A percentile compares a stretch with the other conserved stretches of the same genome.
Evolutionary conservation across 2,329 filamentous ascomycete genomes (phyloP).

Genomic region (Alternaria brassicicola): DNA sequence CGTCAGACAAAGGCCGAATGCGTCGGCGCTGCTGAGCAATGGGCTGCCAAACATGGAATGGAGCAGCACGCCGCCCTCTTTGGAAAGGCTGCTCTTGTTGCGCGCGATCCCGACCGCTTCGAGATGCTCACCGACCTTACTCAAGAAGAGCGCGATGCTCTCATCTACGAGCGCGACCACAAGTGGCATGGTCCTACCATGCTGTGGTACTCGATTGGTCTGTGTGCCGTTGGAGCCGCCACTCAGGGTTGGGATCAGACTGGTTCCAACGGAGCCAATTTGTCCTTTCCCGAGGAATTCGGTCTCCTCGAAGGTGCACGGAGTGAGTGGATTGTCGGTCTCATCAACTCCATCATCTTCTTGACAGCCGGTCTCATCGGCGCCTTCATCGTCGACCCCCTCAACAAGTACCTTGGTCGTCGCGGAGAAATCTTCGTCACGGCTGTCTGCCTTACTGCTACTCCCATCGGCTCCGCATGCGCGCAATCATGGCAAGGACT

Average conservation of each 20-base stretch:
- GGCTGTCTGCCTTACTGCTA: conserved; percentile 43
- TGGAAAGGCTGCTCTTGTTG: conserved; percentile 73
- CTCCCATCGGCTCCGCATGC: conserved; percentile 47
- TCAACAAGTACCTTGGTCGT: conserved; percentile 48
- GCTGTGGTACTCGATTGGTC: conserved; percentile 70
- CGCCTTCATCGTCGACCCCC: conserved; percentile 38
- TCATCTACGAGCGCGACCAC: conserved; percentile 68
- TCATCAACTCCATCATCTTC: conserved; percentile 49
- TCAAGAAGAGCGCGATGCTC: conserved; percentile 63
- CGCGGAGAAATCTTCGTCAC: conserved; percentile 49
- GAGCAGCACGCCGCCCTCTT: conserved; percentile 64
- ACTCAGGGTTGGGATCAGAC: conserved; percentile 72
- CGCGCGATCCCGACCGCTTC: conserved; percentile 69
- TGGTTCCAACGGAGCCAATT: conserved; percentile 60
- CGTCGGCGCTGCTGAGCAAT: conserved; percentile 63
- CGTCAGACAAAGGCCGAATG: conserved; percentile 59
- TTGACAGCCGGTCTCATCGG: conserved; percentile 47
- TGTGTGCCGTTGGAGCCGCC: conserved; percentile 73
- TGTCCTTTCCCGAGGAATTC: conserved; percentile 65
- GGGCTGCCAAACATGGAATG: conserved; percentile 65
- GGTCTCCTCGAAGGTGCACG: conserved; percentile 48
- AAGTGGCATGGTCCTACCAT: conserved; percentile 65
- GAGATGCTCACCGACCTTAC: conserved; percentile 67
- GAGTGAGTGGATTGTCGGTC: conserved; percentile 41
- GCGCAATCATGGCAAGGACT: conserved; percentile 47